Conservation (phyloP, 305 asterid genomes). For the Fraxinus velutina region DNA sequence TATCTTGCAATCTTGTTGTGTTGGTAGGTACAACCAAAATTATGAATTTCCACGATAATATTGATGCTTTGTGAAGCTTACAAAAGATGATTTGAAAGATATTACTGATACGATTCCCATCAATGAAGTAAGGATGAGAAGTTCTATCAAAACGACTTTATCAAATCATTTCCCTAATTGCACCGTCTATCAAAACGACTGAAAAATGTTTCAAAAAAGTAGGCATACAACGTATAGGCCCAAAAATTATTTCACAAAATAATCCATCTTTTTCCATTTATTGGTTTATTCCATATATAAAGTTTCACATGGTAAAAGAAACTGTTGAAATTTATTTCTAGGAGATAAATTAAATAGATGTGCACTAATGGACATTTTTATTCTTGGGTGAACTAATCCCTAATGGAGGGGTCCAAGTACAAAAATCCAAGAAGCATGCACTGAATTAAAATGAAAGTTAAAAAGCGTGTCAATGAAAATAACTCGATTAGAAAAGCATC, state of each 20-base stretch:
- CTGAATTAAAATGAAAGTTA: neutral
- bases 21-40: slow-evolving; percentile 44
- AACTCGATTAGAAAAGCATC: neutral
- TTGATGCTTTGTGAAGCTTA: too few species aligned
- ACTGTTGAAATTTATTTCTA: neutral
- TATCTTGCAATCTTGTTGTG: neutral
- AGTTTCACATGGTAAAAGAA: neutral
- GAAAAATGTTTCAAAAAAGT: neutral
- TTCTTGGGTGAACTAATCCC: neutral
- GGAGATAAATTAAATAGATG: neutral
- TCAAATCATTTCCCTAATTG: too few species aligned
- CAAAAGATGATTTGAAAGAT: slow-evolving; percentile 13
- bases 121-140: slow-evolving; percentile 36
- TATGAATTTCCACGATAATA: too few species aligned
- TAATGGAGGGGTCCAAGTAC: neutral
- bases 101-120: slow-evolving; percentile 35
- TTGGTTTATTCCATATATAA: neutral
- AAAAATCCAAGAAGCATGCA: neutral
- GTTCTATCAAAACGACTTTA: neutral
- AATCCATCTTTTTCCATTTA: neutral
- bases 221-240: neutral
- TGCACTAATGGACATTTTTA: neutral
- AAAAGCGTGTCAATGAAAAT: neutral
- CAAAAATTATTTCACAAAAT: neutral
- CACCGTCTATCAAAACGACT: too few species aligned